These are phyloP conservation scores for Abrus pulchellus DNA, from an alignment of 306 rosid species.

Conservation along the genomic window DNA sequence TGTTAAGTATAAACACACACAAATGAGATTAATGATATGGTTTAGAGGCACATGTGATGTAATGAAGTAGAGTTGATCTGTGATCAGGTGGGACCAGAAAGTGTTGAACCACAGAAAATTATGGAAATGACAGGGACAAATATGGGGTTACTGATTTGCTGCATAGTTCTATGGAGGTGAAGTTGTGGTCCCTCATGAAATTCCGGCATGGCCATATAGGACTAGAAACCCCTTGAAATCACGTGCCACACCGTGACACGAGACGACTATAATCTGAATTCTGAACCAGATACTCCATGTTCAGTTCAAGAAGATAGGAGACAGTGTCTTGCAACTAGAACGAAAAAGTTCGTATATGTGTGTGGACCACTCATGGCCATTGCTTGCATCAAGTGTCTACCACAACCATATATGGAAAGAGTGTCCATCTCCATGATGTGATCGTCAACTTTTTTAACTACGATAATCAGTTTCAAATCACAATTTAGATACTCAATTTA, in stretches of 20 bases:
- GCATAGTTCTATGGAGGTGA: neutral
- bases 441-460: neutral
- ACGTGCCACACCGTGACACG: conserved; percentile 23
- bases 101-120: neutral
- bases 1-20: too few species aligned
- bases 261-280: neutral
- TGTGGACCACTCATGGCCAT: neutral
- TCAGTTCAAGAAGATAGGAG: neutral
- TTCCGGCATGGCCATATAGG: neutral
- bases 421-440: neutral
- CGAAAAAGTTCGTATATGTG: neutral
- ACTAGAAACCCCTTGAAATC: conserved; percentile 37
- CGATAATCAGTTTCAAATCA: neutral
- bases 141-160: neutral
- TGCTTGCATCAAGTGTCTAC: neutral
- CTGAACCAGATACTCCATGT: neutral
- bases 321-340: neutral
- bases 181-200: neutral
- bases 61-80: conserved; percentile 15
- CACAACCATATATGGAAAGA: too few species aligned
- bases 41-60: neutral
- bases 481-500: too few species aligned
- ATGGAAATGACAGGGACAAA: conserved; percentile 22
- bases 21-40: neutral
- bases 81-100: conserved; percentile 31